These are phyloP conservation scores for Amanita exitialis DNA, from an alignment of 768 basidiomycete species.

Conservation along the genomic window DNA sequence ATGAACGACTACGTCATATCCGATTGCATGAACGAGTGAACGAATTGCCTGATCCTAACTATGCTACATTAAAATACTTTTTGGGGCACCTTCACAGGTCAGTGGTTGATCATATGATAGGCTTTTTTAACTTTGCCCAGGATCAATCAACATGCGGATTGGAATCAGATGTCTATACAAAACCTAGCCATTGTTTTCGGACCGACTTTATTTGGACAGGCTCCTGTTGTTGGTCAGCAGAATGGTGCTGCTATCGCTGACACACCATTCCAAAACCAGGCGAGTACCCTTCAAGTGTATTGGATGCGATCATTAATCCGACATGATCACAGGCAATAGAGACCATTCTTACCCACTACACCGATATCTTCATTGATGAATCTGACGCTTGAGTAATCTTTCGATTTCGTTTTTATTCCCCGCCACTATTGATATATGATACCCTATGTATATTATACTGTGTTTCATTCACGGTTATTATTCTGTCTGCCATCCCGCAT, in stretches of 20 bases:
- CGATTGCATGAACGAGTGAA: constrained; percentile 95
- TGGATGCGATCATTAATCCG: constrained; percentile 9
- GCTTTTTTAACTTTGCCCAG: constrained; percentile 25
- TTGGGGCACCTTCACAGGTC: constrained; percentile 90
- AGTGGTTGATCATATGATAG: constrained; percentile 13
- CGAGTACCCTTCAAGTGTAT: constrained; percentile 14
- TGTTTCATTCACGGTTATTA: not conserved
- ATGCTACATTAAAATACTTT: constrained; percentile 92
- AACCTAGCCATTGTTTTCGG: constrained; percentile 97
- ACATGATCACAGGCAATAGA: constrained; percentile 65
- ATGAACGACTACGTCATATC: constrained; percentile 91
- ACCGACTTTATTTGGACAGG: constrained; percentile 87
- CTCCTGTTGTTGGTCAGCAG: constrained; percentile 38
- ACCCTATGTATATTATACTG: not conserved
- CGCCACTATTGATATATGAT: not conserved
- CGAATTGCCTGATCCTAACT: constrained; percentile 97
- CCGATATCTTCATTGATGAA: constrained; percentile 95
- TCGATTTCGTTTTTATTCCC: not conserved
- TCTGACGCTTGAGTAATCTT: constrained; percentile 30
- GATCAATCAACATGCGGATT: constrained; percentile 60
- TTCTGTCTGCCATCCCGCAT: not conserved
- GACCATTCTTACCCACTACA: constrained; percentile 89
- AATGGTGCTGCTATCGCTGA: constrained; percentile 56
- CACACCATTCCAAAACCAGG: constrained; percentile 65
- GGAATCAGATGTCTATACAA: constrained; percentile 88